A percentile compares a stretch with the other conserved stretches of the same genome.
Conservation (phyloP, 768 basidiomycete genomes). For the Polyporus arcularius region DNA sequence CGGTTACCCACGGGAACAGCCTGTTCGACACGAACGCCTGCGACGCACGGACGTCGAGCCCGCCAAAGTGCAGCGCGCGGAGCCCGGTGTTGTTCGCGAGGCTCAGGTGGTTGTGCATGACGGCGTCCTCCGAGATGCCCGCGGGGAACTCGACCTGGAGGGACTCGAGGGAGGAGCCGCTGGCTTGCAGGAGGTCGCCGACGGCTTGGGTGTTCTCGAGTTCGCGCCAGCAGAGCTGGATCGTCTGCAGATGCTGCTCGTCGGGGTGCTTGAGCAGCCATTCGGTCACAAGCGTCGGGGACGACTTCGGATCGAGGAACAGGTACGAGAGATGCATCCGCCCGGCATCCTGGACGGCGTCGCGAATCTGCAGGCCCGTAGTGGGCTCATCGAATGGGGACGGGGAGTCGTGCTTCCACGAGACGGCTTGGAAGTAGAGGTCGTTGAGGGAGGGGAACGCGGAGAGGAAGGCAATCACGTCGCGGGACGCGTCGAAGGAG, state of each 20-base stretch:
- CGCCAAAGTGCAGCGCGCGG: conserved; percentile 28
- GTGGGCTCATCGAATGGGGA: conserved; percentile 8
- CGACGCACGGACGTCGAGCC: conserved; percentile 26
- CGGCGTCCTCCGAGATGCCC: conserved; percentile 22
- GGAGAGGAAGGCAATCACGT: conserved; percentile 28
- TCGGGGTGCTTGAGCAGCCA: conserved; percentile 29
- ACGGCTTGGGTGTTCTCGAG: conserved; percentile 26
- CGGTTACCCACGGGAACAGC: conserved; percentile 29
- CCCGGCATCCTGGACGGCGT: not conserved
- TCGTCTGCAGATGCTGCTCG: conserved; percentile 26
- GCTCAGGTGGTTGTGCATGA: conserved; percentile 28
- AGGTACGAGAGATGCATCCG: conserved; percentile 29
- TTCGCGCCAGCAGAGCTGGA: conserved; percentile 33
- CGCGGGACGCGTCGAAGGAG: conserved; percentile 26
- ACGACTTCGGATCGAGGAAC: conserved; percentile 30
- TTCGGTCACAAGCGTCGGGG: conserved; percentile 31
- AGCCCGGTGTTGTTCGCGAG: conserved; percentile 30
- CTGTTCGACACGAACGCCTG: conserved; percentile 25
- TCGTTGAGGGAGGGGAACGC: conserved; percentile 28
- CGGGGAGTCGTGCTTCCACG: conserved; percentile 27
- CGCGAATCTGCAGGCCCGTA: not conserved
- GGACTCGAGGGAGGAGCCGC: conserved; percentile 28
- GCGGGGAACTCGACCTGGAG: conserved; percentile 30
- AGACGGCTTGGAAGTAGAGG: conserved; percentile 32
- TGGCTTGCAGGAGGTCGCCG: conserved; percentile 28